Base-by-base conservation (phyloP, 1,284 basidiomycete genomes). In the Termitomyces sp. region DNA sequence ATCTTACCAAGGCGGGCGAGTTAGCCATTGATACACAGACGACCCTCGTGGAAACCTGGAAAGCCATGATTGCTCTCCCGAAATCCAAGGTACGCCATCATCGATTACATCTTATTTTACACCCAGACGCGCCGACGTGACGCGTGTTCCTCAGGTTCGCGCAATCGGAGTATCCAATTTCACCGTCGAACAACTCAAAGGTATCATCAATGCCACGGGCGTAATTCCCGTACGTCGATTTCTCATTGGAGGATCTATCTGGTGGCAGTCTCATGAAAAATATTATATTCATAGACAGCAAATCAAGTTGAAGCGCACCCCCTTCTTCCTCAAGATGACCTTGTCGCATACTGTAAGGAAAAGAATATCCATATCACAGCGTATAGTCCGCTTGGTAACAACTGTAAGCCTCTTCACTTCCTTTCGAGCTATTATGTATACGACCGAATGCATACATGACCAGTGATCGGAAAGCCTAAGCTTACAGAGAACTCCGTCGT, bases 251-350 rank as follows among this genome's bases (percentile, higher is more conserved):
- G 34, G 30, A 34, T 26, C 41, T 5, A 17, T 52, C 40, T 39
- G 19, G 13, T 19, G 43, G 10, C 50, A 2, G 21, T 19, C 42
- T 51, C 9, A 53, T 24, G 5, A 34, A 10, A 13, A n/a, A 2
- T 53, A 21, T 45, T 28, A 36, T 15, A 33, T 24, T n/a, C 45
- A 24, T 55, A 83, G 79, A 69, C 79, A 40, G 84, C 76, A 47
- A 93, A 94, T 75, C 92, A 95, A 75, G 76, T 94, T 61, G 91
- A 94, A 71, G 82, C 82, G 33, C 93, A 95, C 75, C 92, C 92
- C 6, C 77, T 85, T 46, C 77, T 87, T 48, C 86, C 79, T 3
- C 87, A 92, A 61, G 80, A 86, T 53, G 83, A 88, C 13, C 80
- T 90, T 48, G 74, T 87, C 46, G 76, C 74, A 19, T 89, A 80